Evolutionary conservation across 2,329 filamentous ascomycete genomes (phyloP).

Genomic region (Aspergillus alliaceus): DNA sequence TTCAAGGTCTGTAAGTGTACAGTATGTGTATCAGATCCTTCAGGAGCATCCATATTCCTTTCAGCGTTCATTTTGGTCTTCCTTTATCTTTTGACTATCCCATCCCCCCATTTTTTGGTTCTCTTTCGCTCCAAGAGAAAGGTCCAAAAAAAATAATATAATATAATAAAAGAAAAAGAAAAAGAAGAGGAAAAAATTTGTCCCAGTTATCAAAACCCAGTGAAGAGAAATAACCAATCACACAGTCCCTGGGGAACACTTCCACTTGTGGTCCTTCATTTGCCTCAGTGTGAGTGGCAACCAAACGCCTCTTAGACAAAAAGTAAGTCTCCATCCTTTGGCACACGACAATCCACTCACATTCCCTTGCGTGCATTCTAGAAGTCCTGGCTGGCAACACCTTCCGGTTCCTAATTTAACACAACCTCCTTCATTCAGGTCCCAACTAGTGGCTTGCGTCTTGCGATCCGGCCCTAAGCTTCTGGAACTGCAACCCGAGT

Average conservation of each 20-base stretch:
- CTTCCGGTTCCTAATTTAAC: background rate
- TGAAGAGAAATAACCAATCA: background rate
- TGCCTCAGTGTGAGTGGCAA: background rate
- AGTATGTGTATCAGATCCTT: background rate
- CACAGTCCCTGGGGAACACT: background rate
- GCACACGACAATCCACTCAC: background rate
- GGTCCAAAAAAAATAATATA: too few relatives aligned
- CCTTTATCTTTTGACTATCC: too few relatives aligned
- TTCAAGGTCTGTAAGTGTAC: too few relatives aligned
- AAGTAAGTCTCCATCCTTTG: background rate
- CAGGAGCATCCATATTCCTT: background rate
- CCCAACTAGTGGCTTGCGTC: background rate
- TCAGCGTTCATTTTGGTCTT: background rate
- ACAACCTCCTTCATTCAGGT: background rate
- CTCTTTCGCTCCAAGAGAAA: too few relatives aligned
- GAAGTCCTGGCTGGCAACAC: background rate
- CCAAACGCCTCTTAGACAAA: background rate
- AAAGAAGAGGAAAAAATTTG: too few relatives aligned
- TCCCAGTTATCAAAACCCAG: too few relatives aligned
- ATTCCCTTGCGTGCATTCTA: background rate
- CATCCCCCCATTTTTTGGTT: background rate
- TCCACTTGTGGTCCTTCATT: background rate
- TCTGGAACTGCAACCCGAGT: conserved; percentile 7
- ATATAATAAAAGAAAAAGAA: too few relatives aligned
- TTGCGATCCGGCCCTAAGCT: background rate